Conservation (phyloP, 176 grass and related monocot genomes). For the Oryza punctata region DNA sequence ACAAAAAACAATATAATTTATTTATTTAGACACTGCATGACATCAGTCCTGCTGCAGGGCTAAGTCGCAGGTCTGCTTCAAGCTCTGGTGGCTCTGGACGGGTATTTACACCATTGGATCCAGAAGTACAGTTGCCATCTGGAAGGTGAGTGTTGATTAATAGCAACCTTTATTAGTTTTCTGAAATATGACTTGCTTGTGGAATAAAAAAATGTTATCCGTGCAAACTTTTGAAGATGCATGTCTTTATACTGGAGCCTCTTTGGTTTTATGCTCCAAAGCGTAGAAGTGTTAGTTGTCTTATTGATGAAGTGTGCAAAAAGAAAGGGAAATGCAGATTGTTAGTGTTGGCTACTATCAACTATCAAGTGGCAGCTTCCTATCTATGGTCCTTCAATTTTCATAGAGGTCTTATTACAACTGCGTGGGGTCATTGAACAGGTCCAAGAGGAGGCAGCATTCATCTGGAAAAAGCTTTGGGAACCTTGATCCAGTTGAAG, state of each 20-base stretch:
- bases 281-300: background rate
- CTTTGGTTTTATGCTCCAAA: constrained; percentile 23
- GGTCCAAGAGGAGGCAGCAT: constrained; percentile 70
- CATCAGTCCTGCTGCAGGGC: constrained; percentile 40
- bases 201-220: background rate
- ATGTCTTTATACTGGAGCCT: background rate
- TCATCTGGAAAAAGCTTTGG: constrained; percentile 66
- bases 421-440: constrained; percentile 32
- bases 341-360: constrained; percentile 1
- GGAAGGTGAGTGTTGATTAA: constrained; percentile 49
- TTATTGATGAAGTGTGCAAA: constrained; percentile 24
- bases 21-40: constrained; percentile 35
- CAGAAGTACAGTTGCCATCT: constrained; percentile 55
- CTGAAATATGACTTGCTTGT: constrained; percentile 15
- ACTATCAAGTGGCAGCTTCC: constrained; percentile 10
- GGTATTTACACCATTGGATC: constrained; percentile 42
- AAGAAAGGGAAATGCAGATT: background rate
- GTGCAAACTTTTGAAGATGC: background rate
- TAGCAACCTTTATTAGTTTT: constrained; percentile 15
- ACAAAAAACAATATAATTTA: constrained; percentile 18
- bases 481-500: constrained; percentile 81
- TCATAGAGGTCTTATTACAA: constrained; percentile 1
- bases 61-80: constrained; percentile 61
- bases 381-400: constrained; percentile 6
- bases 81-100: constrained; percentile 78